Evolutionary conservation across 352 stramenopile genomes (phyloP).

Genomic region (Globisporangium okanoganense): DNA sequence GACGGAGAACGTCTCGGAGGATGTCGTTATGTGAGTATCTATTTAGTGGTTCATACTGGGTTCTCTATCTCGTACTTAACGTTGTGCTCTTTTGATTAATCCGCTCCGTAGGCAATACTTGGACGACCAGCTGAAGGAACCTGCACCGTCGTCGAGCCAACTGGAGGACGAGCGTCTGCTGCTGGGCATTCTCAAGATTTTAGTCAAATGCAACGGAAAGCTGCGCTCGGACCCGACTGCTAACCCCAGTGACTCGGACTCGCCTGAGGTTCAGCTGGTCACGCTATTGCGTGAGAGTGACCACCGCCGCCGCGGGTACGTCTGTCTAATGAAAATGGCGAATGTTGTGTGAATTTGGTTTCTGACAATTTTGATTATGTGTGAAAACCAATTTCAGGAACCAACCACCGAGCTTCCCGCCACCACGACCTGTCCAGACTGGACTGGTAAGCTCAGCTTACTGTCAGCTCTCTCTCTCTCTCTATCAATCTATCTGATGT

Average conservation of each 20-base stretch:
- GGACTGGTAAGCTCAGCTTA: slow-evolving; percentile 24
- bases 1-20: slow-evolving; percentile 53
- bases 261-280: slow-evolving; percentile 65
- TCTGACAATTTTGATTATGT: neutral
- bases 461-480: neutral
- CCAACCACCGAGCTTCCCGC: slow-evolving; percentile 38
- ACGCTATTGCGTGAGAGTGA: slow-evolving; percentile 66
- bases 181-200: slow-evolving; percentile 56
- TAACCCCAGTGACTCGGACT: slow-evolving; percentile 49
- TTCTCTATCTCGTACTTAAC: neutral
- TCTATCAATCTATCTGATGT: neutral
- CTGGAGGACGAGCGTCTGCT: slow-evolving; percentile 73
- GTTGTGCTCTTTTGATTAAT: neutral
- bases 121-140: slow-evolving; percentile 49
- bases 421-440: slow-evolving; percentile 37
- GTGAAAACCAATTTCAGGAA: slow-evolving; percentile 16
- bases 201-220: slow-evolving; percentile 82
- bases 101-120: slow-evolving; percentile 37
- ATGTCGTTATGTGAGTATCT: slow-evolving; percentile 45
- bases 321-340: neutral
- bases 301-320: slow-evolving; percentile 49
- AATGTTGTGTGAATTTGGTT: neutral
- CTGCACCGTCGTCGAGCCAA: slow-evolving; percentile 18
- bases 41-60: neutral
- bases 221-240: slow-evolving; percentile 48